phyloP scores from a whole-genome alignment of 2,329 filamentous ascomycete species.

The Magnaporthiopsis incrustans region DNA sequence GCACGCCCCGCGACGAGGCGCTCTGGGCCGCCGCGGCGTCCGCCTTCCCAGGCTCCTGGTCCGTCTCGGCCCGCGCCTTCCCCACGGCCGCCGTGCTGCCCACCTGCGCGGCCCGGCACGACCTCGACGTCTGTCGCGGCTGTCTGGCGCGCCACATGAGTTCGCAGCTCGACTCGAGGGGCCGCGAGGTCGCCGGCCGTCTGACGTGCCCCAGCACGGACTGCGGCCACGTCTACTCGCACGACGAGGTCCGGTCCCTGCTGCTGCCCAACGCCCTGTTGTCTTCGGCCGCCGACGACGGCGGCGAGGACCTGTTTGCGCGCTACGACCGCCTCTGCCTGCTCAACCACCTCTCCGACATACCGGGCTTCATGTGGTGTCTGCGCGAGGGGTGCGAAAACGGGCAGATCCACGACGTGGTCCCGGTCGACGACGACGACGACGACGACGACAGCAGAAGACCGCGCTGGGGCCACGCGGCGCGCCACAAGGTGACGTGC shows the following conservation, averaged over 20 bases:
- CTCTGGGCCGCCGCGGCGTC: neutral
- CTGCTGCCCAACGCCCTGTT: neutral
- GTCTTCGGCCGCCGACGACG: neutral
- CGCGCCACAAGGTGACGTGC: constrained; percentile 16
- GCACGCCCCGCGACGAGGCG: constrained; percentile 1
- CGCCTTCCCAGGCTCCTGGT: constrained; percentile 10
- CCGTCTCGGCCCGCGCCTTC: constrained; percentile 9
- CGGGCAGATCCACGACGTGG: constrained; percentile 16
- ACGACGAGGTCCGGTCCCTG: constrained; percentile 11
- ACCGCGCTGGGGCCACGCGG: neutral
- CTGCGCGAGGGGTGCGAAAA: constrained; percentile 16
- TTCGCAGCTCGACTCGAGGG: constrained; percentile 10
- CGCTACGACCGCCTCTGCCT: constrained; percentile 13
- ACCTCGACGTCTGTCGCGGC: constrained; percentile 12
- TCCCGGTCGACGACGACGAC: neutral
- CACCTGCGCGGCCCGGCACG: constrained; percentile 10
- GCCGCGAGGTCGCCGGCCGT: constrained; percentile 6
- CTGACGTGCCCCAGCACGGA: constrained; percentile 10
- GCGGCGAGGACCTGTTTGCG: constrained; percentile 6
- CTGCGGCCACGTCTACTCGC: constrained; percentile 13
- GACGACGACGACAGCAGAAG: neutral
- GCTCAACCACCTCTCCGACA: constrained; percentile 4
- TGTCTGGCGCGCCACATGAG: constrained; percentile 13
- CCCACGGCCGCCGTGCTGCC: constrained; percentile 8
- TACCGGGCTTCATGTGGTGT: constrained; percentile 19